phyloP scores from a whole-genome alignment of 305 asterid species.

The Rubia peregrina region DNA sequence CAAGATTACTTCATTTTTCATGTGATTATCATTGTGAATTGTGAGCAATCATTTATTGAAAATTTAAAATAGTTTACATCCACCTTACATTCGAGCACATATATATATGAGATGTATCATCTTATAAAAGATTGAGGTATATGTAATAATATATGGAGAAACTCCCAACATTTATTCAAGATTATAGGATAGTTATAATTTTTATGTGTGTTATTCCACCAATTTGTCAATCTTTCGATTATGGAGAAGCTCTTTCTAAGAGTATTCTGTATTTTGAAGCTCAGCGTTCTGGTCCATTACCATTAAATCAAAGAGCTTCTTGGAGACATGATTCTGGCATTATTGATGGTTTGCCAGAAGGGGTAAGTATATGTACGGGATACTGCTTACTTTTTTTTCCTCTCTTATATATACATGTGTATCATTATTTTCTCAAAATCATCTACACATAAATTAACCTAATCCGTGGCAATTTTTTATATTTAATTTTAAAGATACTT shows the following conservation, averaged over 20 bases:
- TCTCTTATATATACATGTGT: no score
- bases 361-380: background rate
- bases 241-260: conserved; percentile 54
- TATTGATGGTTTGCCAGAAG: conserved; percentile 29
- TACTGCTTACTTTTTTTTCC: no score
- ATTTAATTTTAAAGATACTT: background rate
- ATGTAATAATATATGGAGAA: background rate
- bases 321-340: conserved; percentile 35
- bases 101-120: background rate
- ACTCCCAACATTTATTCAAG: background rate
- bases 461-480: no score
- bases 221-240: conserved; percentile 12
- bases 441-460: no score
- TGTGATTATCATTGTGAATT: no score
- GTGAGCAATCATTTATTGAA: no score
- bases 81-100: no score
- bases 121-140: background rate
- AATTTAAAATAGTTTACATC: no score
- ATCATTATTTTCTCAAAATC: no score
- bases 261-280: conserved; percentile 34
- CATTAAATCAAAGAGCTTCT: conserved; percentile 28
- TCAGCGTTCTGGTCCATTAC: conserved; percentile 33
- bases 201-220: background rate
- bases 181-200: background rate
- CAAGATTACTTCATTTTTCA: no score